These are phyloP conservation scores for Omphalea diandra DNA, from an alignment of 441 rosid species.

Conservation along the genomic window DNA sequence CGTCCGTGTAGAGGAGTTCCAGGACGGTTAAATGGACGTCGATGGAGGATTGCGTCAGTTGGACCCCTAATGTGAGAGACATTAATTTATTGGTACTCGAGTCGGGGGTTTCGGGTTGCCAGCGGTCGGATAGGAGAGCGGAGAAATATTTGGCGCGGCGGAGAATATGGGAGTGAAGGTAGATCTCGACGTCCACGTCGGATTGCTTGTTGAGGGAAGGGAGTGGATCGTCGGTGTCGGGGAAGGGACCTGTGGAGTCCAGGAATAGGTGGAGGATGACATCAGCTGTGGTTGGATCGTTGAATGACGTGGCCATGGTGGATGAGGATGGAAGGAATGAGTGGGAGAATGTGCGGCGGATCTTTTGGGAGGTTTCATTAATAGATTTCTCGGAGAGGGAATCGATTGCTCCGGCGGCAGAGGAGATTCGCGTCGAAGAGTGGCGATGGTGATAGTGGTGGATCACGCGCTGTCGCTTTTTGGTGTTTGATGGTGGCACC, in stretches of 20 bases:
- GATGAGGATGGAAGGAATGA: constrained; percentile 17
- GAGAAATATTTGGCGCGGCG: constrained; percentile 55
- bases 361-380: constrained; percentile 35
- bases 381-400: constrained; percentile 20
- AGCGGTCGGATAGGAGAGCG: constrained; percentile 59
- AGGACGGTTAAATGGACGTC: constrained; percentile 39
- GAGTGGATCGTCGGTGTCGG: constrained; percentile 17
- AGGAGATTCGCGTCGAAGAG: constrained; percentile 24
- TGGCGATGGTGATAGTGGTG: constrained; percentile 25
- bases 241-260: constrained; percentile 20
- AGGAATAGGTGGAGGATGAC: constrained; percentile 41
- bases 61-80: constrained; percentile 37
- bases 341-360: constrained; percentile 24
- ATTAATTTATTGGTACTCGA: not conserved
- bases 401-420: constrained; percentile 27
- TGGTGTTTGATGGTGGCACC: constrained; percentile 30
- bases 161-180: constrained; percentile 56
- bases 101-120: constrained; percentile 31
- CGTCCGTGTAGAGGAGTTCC: constrained; percentile 45
- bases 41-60: constrained; percentile 27
- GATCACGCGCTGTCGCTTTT: constrained; percentile 42
- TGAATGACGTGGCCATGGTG: constrained; percentile 27
- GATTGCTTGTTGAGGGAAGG: constrained; percentile 19
- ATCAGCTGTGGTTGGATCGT: constrained; percentile 51
- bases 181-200: constrained; percentile 47